phyloP scores from a whole-genome alignment of 2,329 filamentous ascomycete species.

The Aspergillus cejpii region DNA sequence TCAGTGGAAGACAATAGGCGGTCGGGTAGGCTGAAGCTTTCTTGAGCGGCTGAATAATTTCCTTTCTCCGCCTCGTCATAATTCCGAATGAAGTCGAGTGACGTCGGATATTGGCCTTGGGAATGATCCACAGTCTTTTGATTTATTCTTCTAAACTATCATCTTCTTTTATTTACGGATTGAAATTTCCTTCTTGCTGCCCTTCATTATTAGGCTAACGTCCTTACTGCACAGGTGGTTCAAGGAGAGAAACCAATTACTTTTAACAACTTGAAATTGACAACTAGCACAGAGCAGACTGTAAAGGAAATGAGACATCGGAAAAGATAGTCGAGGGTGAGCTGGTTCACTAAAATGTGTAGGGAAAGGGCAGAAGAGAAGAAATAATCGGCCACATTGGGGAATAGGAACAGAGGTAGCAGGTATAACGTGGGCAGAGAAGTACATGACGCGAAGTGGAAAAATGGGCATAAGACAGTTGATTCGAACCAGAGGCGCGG shows the following conservation, averaged over 20 bases:
- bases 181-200: neutral
- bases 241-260: neutral
- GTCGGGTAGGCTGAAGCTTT: constrained; percentile 3
- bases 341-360: constrained; percentile 23
- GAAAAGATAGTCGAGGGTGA: constrained; percentile 21
- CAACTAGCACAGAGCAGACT: constrained; percentile 18
- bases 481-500: constrained; percentile 15
- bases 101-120: neutral
- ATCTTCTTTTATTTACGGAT: neutral
- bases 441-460: constrained; percentile 38
- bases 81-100: constrained; percentile 1
- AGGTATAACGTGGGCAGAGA: constrained; percentile 35
- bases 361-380: constrained; percentile 16
- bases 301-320: constrained; percentile 9
- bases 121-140: neutral
- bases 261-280: constrained; percentile 17
- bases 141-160: neutral
- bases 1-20: no score
- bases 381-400: constrained; percentile 19
- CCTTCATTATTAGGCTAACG: no score
- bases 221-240: no score
- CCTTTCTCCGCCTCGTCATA: neutral
- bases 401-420: constrained; percentile 23
- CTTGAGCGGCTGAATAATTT: no score
- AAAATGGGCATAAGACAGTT: constrained; percentile 25